A percentile compares a stretch with the other conserved stretches of the same genome.
These are phyloP conservation scores for Cystobasidium pallidum DNA, from an alignment of 1,284 basidiomycete species.

Conservation along the genomic window DNA sequence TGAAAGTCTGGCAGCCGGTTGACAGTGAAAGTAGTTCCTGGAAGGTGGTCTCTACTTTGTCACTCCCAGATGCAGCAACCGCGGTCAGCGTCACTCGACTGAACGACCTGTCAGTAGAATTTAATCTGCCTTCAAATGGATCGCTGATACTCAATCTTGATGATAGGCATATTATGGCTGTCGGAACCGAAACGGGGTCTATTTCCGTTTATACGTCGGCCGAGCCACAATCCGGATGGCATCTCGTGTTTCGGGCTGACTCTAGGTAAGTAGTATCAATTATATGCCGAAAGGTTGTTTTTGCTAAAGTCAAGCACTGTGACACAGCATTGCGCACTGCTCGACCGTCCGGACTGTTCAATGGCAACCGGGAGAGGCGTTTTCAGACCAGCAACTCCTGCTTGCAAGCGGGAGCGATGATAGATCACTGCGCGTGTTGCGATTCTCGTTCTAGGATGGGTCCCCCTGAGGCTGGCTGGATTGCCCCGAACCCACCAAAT, in stretches of 20 bases:
- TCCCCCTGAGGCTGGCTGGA: neutral
- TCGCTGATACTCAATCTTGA: neutral
- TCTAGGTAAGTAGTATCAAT: conserved; percentile 45
- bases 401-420: conserved; percentile 60
- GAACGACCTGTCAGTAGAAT: neutral
- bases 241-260: conserved; percentile 29
- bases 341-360: conserved; percentile 55
- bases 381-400: conserved; percentile 41
- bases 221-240: neutral
- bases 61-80: conserved; percentile 56
- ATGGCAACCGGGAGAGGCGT: conserved; percentile 11
- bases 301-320: conserved; percentile 48
- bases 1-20: conserved; percentile 54
- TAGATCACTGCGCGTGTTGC: conserved; percentile 57
- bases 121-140: neutral
- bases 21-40: conserved; percentile 36
- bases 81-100: conserved; percentile 52
- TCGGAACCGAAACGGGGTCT: conserved; percentile 33
- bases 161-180: conserved; percentile 31
- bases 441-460: conserved; percentile 35
- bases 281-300: conserved; percentile 45
- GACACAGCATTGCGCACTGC: conserved; percentile 54
- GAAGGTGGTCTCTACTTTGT: conserved; percentile 51
- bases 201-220: neutral
- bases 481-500: neutral